Evolutionary conservation across 805 yeast genomes (phyloP), one percentile per base, ranked within the genome.

Genomic region (Metschnikowia vanudenii): DNA sequence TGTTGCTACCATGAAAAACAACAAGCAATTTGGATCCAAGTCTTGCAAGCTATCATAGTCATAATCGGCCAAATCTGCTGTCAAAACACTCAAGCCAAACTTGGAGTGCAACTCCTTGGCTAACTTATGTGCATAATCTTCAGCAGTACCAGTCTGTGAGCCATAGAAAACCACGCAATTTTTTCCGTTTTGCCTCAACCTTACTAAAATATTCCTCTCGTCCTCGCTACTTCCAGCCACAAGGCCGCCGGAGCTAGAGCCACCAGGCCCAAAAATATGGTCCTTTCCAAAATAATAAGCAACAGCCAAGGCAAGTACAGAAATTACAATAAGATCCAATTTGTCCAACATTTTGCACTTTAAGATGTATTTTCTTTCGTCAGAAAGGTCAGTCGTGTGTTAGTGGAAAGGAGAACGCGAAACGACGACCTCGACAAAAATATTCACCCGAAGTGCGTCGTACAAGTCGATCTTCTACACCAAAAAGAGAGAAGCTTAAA

Each of bases 141-240:
- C 99, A 37, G 98, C 96, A 14, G 99, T 94, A 53, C 99, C 99
- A 4, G 99, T 94, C 69, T 94, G 99, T 12, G 98, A 91, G 14
- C 96, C 98, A 63, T 78, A 94, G 50, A 94, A 78, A 3, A 94
- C 84, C 37, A 90, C 71, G 31, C 87, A 85, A 53, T 85, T 84
- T 68, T 92, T 91, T 51, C 79, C 76, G 58, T 82, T 82, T 32
- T 71, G 70, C 41, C 71, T 70, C 55, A 92, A 64, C 2, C 78
- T 79, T 47, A 79, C 80, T 9, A 77, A 71, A 37, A 86, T 67
- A 62, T 83, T 82, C 60, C 89, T 73, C n/a, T 39, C 50, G 16
- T 69, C 69, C 9, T 74, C 71, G 20, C 41, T 52, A 2, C 67
- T 54, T 4, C 56, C 58, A 13, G 65, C 60, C n/a, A 60, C 59